A percentile compares a stretch with the other conserved stretches of the same genome.
These are phyloP conservation scores for Claviceps africana DNA, from an alignment of 2,329 filamentous ascomycete species.

Conservation along the genomic window DNA sequence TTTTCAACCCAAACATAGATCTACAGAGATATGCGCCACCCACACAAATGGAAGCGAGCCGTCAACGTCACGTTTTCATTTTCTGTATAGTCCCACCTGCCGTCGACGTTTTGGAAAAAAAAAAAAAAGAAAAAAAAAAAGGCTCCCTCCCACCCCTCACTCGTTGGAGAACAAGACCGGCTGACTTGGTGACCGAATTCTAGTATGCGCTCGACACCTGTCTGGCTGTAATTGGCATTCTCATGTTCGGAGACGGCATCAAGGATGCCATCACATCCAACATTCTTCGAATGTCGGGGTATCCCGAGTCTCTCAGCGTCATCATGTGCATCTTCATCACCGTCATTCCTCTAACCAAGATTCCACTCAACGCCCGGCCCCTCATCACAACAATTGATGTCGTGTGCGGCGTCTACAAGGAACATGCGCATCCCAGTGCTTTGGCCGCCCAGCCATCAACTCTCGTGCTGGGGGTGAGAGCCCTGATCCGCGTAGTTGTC, in stretches of 20 bases:
- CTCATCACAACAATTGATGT: conserved; percentile 79
- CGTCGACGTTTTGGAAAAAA: neutral
- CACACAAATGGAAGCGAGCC: conserved; percentile 63
- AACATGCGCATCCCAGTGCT: conserved; percentile 19
- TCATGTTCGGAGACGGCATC: conserved; percentile 92
- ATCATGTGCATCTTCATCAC: conserved; percentile 76
- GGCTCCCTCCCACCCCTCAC: neutral
- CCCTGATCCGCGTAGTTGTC: conserved; percentile 49
- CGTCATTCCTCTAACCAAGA: conserved; percentile 88
- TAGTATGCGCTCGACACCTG: conserved; percentile 66
- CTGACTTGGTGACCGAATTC: neutral
- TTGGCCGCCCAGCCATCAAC: conserved; percentile 26
- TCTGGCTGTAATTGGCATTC: conserved; percentile 69
- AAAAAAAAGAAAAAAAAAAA: no score
- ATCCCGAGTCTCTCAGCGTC: conserved; percentile 59
- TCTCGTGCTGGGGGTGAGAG: conserved; percentile 36
- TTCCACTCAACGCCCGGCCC: conserved; percentile 79
- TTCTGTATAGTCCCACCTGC: conserved; percentile 37
- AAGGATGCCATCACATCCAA: conserved; percentile 84
- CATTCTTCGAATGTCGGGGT: conserved; percentile 60
- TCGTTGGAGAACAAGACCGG: no score
- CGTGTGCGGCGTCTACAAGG: conserved; percentile 54
- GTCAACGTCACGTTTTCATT: conserved; percentile 74
- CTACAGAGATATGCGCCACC: conserved; percentile 54
- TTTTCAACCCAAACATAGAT: conserved; percentile 24